phyloP scores from a whole-genome alignment of 106 monocot species.

The Amphibolis antarctica region DNA sequence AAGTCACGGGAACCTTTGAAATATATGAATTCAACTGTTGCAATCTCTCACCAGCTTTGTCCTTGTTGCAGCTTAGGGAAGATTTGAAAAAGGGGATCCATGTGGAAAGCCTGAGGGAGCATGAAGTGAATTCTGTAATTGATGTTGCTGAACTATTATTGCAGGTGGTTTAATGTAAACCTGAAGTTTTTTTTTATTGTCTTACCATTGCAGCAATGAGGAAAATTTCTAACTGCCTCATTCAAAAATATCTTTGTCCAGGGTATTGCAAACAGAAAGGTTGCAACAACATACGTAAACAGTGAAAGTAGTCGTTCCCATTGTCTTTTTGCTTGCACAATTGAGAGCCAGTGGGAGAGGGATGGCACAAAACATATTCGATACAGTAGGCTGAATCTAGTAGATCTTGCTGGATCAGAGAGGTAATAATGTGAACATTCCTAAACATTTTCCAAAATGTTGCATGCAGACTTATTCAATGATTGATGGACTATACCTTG shows the following conservation, averaged over 20 bases:
- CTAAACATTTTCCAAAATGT: neutral
- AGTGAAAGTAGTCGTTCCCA: conserved; percentile 75
- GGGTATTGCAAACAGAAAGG: conserved; percentile 71
- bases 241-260: neutral
- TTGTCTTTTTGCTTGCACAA: conserved; percentile 57
- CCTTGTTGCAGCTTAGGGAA: conserved; percentile 44
- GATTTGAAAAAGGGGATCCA: conserved; percentile 62
- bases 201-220: neutral
- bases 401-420: conserved; percentile 81
- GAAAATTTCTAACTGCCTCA: neutral
- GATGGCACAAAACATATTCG: conserved; percentile 47
- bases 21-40: neutral
- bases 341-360: conserved; percentile 63
- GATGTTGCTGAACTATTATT: conserved; percentile 46
- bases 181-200: neutral
- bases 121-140: conserved; percentile 37
- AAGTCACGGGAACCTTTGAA: neutral
- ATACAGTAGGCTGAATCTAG: conserved; percentile 53
- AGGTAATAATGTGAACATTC: conserved; percentile 20
- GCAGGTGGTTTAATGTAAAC: conserved; percentile 24
- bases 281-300: conserved; percentile 65
- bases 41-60: neutral
- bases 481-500: conserved; percentile 3
- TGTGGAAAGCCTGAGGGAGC: conserved; percentile 59
- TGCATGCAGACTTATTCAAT: neutral